These are phyloP conservation scores for Syzygium syzygioides DNA, from an alignment of 441 rosid species.

Conservation along the genomic window DNA sequence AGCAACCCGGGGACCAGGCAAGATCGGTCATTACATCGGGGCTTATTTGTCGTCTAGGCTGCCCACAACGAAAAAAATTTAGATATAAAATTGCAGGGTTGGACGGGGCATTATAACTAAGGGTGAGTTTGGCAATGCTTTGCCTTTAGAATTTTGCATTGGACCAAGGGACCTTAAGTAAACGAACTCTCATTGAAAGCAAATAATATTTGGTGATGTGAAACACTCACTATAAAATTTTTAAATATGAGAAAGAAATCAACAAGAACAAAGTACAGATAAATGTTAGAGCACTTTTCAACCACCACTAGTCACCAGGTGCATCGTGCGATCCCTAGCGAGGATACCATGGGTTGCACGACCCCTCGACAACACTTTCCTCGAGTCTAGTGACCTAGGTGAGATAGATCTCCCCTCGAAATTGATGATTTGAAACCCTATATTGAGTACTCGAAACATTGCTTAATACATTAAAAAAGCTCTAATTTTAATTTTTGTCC, in stretches of 20 bases:
- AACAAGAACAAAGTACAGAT: no score
- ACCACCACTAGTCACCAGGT: neutral
- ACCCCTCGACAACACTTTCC: neutral
- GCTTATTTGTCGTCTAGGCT: neutral
- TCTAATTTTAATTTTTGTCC: no score
- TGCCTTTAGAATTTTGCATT: neutral
- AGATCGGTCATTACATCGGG: neutral
- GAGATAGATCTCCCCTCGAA: neutral
- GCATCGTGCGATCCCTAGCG: neutral
- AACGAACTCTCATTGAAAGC: neutral
- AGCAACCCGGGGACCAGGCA: neutral
- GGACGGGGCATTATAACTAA: neutral
- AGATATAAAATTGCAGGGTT: neutral
- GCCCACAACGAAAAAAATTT: neutral
- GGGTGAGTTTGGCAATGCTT: neutral
- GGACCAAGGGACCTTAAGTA: neutral
- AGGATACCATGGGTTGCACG: neutral
- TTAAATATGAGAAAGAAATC: no score
- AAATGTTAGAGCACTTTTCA: no score
- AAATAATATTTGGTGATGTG: neutral
- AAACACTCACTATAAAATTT: no score
- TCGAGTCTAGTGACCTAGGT: neutral
- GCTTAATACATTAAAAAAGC: no score
- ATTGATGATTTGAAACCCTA: neutral
- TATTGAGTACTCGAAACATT: fast-evolving